Base-by-base conservation (phyloP, 768 basidiomycete genomes). In the Lactifluus volemus region DNA sequence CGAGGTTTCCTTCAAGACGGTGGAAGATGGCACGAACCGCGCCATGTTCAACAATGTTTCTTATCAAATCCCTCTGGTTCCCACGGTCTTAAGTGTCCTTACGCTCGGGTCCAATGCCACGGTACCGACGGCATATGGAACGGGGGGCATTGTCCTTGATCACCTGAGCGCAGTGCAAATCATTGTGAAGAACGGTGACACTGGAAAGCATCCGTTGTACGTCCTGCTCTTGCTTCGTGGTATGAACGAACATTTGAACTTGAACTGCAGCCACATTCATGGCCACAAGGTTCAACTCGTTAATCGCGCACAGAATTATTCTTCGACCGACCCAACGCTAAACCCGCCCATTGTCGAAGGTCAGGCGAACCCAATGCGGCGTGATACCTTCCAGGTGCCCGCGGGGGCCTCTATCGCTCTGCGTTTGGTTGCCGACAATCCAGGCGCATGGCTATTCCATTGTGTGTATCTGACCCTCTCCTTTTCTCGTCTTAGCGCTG, bases 221-320 rank as follows among this genome's bases (percentile, higher is more conserved):
- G 85, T 73, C 12, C 17, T 41, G 55, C n/a, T 21, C 63, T 54
- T 53, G 25, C 34, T 15, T 25, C n/a, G 58, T 5, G 17, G 34
- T 15, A 39, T 10, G 12, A 29, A 50, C 10, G 3, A 8, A 6
- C 30, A 3, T 64, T 51, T 17, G 19, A 10, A 32, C 12, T 21
- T 17, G 25, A 12, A 38, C 12, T 21, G 6, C 54, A 93, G 92
- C 83, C 93, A 97, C 71, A 72, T 95, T 57, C 93, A 96, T 72
- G 94, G 94, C 0, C 91, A 96, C 76, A 85, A 86, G 67, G 81
- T 85, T 75, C 86, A 89, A 76, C 80, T 98, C 63, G 84, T 96
- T 21, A 78, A 83, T 58, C 85, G 88, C 56, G 80, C 84, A 2
- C 66, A 77, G 56, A 81, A 95, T 69, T 92, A 84, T 67, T 82